Evolutionary conservation across 305 asterid species (phyloP), one percentile per base, ranked within the genome.

Genomic region (Fraxinus baroniana): DNA sequence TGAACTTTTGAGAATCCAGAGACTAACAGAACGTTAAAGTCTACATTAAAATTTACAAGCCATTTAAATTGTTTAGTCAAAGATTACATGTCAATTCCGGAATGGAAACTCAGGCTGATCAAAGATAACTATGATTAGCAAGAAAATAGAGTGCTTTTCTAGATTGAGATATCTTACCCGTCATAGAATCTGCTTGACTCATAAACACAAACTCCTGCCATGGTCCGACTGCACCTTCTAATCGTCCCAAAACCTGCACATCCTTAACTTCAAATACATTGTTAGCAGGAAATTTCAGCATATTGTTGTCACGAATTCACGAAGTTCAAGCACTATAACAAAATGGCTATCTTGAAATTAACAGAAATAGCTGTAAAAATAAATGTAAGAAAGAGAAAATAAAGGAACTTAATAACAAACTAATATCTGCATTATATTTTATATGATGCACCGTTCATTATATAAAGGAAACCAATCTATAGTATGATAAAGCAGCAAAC

Each of bases 161-260:
- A 4, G 18, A 8, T 13, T 71, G 20, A 68, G 35, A 70, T 28
- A 28, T 7, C 83, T 77, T 68, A 83, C 88, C 81, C 22, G 55
- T 24, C 74, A 74, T 44, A 10, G 60, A 20, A 5, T 12, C n/a
- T 13, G 22, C 39, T 18, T 0, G n/a, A 44, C 20, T 68, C 75
- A 57, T 6, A 78, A 22, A 26, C 73, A 12, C 26, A 15, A 30
- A 26, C 26, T 64, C 52, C 9, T 28, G 78, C 78, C 76, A 35
- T n/a, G 68, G 26, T 22, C 12, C 78, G 12, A 32, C 46, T 22
- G 7, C 33, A 24, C 72, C 13, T 10, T 3, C 17, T 4, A 0
- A 33, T 66, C n/a, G 35, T 15, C 68, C 46, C 36, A n/a, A 72
- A 83, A 83, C 90, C 88, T 87, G 91, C 86, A 80, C 70, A 28